These are phyloP conservation scores for Mallotus japonicus DNA, from an alignment of 441 rosid genomes.

Conservation along the genomic window DNA sequence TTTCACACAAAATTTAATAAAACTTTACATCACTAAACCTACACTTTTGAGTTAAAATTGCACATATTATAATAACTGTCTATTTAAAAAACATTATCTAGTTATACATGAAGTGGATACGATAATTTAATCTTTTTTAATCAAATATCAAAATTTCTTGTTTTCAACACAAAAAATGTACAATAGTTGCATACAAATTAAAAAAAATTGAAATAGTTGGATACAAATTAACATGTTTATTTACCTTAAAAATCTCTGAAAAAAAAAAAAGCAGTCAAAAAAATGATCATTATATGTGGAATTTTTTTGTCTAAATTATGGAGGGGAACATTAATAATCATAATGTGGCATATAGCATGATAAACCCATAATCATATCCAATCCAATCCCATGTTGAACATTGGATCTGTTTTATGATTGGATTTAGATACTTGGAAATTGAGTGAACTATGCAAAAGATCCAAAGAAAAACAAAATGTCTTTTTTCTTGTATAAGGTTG, in stretches of 20 bases:
- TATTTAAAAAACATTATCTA: too few relatives aligned
- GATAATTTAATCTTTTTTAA: too few relatives aligned
- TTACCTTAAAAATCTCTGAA: background rate
- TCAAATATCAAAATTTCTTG: too few relatives aligned
- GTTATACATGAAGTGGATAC: too few relatives aligned
- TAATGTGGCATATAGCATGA: constrained; percentile 29
- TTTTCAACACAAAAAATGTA: too few relatives aligned
- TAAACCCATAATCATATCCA: constrained; percentile 26
- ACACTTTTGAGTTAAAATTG: too few relatives aligned
- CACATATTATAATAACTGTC: too few relatives aligned
- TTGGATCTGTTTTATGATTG: constrained; percentile 34
- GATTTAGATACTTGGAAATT: constrained; percentile 37
- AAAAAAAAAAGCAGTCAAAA: constrained; percentile 31
- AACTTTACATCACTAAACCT: too few relatives aligned
- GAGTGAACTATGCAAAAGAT: constrained; percentile 17
- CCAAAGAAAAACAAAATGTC: background rate
- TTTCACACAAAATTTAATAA: too few relatives aligned
- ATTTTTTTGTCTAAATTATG: constrained; percentile 33
- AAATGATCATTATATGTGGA: constrained; percentile 28
- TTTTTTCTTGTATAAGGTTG: background rate
- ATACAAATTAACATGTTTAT: background rate
- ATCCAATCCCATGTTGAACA: constrained; percentile 27
- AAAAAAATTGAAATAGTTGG: too few relatives aligned
- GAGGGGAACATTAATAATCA: constrained; percentile 21
- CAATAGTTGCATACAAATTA: too few relatives aligned